Evolutionary conservation across 805 yeast species (phyloP).

Genomic region (Zygosaccharomyces pseudorouxii): DNA sequence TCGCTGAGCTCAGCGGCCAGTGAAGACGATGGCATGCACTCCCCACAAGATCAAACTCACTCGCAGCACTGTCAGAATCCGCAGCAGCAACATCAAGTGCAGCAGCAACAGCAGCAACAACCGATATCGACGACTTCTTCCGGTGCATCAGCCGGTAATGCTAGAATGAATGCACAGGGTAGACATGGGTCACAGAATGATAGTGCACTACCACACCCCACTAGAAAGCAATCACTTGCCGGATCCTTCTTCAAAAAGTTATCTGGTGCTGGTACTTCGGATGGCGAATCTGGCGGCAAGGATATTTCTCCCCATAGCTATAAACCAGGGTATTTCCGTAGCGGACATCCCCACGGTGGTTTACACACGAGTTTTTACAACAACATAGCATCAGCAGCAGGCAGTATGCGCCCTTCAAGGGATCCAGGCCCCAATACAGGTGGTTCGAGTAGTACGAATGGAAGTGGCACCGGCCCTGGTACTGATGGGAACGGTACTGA

Average conservation of each 20-base stretch:
- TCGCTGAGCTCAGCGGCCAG: constrained; percentile 15
- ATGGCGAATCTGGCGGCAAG: neutral
- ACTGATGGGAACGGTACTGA: constrained; percentile 8
- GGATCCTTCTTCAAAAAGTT: constrained; percentile 24
- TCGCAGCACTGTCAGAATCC: neutral
- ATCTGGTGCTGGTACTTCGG: constrained; percentile 15
- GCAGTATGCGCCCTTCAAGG: neutral
- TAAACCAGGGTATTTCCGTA: neutral
- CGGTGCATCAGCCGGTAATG: neutral
- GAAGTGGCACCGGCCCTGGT: neutral
- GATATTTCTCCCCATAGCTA: neutral
- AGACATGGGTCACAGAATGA: neutral
- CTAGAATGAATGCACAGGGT: neutral
- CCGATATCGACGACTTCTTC: neutral
- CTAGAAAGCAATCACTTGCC: constrained; percentile 29
- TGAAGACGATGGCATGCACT: neutral
- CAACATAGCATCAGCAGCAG: neutral
- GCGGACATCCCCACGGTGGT: neutral
- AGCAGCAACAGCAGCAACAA: constrained; percentile 3
- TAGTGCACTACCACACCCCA: constrained; percentile 7
- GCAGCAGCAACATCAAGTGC: constrained; percentile 2
- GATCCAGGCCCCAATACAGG: neutral
- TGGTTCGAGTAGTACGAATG: neutral
- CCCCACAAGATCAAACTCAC: neutral
- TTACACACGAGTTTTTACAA: neutral